Conservation (phyloP, 2,329 filamentous ascomycete genomes). For the Sporothrix curviconia region DNA sequence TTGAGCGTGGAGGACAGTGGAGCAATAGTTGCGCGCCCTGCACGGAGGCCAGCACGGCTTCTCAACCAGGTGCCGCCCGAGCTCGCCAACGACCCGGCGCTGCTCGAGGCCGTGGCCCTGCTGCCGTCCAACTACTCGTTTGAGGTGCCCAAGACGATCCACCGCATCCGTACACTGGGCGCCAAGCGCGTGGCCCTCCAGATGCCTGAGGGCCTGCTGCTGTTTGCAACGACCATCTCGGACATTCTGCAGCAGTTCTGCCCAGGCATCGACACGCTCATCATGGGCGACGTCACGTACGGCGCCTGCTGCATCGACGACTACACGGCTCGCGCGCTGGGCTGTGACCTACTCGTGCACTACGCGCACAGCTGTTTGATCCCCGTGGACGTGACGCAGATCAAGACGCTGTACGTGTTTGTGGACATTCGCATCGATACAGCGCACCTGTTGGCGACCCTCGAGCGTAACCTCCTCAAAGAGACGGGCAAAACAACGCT, state of each 20-base stretch:
- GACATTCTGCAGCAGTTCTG: constrained; percentile 96
- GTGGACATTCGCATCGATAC: constrained; percentile 97
- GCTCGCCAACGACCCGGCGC: constrained; percentile 75
- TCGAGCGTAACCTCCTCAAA: constrained; percentile 75
- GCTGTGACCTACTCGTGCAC: constrained; percentile 90
- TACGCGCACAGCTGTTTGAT: constrained; percentile 97
- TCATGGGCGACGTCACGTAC: constrained; percentile 99
- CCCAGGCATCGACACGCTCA: constrained; percentile 81
- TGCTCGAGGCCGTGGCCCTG: constrained; percentile 80
- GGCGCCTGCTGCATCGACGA: constrained; percentile 98
- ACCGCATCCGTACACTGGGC: constrained; percentile 74
- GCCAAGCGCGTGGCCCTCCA: constrained; percentile 87
- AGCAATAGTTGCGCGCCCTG: constrained; percentile 62
- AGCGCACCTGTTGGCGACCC: constrained; percentile 73
- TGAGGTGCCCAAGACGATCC: constrained; percentile 96
- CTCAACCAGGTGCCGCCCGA: constrained; percentile 85
- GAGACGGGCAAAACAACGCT: constrained; percentile 82
- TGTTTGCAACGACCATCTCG: constrained; percentile 96
- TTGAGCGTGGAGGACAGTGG: constrained; percentile 49
- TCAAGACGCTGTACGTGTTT: constrained; percentile 96
- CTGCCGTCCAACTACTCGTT: constrained; percentile 97
- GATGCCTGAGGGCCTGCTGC: constrained; percentile 87
- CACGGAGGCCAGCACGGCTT: constrained; percentile 63
- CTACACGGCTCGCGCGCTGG: constrained; percentile 88
- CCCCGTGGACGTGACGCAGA: constrained; percentile 91